phyloP scores from a whole-genome alignment of 495 filamentous ascomycete genomes.

The Parachaetomium inaequale region DNA sequence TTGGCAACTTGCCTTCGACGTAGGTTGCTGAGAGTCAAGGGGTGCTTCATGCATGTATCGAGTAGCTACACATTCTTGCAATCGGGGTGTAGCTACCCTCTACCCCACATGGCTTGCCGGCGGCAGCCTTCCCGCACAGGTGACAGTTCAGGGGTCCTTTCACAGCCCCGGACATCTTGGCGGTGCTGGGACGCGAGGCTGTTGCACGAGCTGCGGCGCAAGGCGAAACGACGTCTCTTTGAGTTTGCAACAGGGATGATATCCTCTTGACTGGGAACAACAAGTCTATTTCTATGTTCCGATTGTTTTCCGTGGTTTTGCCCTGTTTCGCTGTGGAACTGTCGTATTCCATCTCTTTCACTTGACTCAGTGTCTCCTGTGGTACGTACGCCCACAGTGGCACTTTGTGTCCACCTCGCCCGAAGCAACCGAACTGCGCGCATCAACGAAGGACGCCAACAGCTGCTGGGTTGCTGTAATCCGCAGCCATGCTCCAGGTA shows the following conservation, averaged over 20 bases:
- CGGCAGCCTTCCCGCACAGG: not conserved
- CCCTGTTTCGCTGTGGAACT: not conserved
- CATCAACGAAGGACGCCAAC: not conserved
- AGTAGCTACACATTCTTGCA: not conserved
- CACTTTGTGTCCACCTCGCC: not conserved
- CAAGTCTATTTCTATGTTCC: too few species aligned
- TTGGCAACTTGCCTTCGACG: too few species aligned
- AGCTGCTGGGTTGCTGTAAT: not conserved
- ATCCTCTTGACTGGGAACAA: not conserved
- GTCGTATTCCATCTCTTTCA: too few species aligned
- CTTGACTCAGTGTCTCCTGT: too few species aligned
- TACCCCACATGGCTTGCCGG: constrained; percentile 3
- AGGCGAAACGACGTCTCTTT: constrained; percentile 2
- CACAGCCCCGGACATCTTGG: too few species aligned
- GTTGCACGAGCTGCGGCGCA: not conserved
- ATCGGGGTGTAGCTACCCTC: not conserved
- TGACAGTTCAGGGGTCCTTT: not conserved
- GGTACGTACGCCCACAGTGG: too few species aligned
- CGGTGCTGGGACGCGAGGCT: constrained; percentile 1
- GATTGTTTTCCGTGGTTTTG: too few species aligned
- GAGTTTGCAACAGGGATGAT: too few species aligned
- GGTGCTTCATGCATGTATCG: not conserved
- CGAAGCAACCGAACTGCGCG: constrained; percentile 4
- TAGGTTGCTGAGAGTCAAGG: too few species aligned
- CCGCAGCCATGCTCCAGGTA: constrained; percentile 37